phyloP scores from a whole-genome alignment of 2,329 filamentous ascomycete species.

The Pseudogymnoascus sp. region DNA sequence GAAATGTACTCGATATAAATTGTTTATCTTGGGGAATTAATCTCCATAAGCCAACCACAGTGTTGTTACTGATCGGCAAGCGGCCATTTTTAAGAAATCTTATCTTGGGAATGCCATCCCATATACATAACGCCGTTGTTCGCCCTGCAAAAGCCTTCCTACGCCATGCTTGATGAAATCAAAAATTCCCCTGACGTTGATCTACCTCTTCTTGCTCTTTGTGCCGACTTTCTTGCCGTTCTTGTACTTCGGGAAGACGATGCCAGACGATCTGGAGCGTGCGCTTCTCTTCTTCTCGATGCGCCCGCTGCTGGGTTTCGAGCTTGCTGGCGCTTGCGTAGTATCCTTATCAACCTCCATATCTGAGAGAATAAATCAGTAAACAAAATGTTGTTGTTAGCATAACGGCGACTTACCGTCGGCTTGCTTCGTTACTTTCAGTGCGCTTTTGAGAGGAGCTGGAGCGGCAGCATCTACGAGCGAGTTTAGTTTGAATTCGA shows the following conservation, averaged over 20 bases:
- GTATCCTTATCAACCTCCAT: slow-evolving; percentile 50
- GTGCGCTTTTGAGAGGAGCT: slow-evolving; percentile 13
- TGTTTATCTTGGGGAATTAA: neutral
- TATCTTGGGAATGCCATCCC: neutral
- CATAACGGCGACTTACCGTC: slow-evolving; percentile 20
- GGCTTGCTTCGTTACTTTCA: slow-evolving; percentile 15
- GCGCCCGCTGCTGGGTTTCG: slow-evolving; percentile 39
- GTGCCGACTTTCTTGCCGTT: slow-evolving; percentile 43
- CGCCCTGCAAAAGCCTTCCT: slow-evolving; percentile 6
- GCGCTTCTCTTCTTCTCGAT: slow-evolving; percentile 48
- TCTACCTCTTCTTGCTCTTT: slow-evolving; percentile 25
- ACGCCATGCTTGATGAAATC: slow-evolving; percentile 8
- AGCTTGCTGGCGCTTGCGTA: slow-evolving; percentile 29
- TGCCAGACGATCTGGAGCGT: slow-evolving; percentile 44
- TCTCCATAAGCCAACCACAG: neutral
- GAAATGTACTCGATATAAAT: neutral
- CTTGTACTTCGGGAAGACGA: slow-evolving; percentile 54
- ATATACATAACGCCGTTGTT: neutral
- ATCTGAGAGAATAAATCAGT: slow-evolving; percentile 23
- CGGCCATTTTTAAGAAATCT: slow-evolving; percentile 1
- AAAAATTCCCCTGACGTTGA: neutral
- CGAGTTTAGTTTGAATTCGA: neutral
- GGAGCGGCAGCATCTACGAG: neutral
- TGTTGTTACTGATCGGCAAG: neutral
- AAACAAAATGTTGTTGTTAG: neutral